Evolutionary conservation across 2,329 filamentous ascomycete genomes (phyloP), one percentile per base, ranked within the genome.

Genomic region (Pyrenochaeta sp.): DNA sequence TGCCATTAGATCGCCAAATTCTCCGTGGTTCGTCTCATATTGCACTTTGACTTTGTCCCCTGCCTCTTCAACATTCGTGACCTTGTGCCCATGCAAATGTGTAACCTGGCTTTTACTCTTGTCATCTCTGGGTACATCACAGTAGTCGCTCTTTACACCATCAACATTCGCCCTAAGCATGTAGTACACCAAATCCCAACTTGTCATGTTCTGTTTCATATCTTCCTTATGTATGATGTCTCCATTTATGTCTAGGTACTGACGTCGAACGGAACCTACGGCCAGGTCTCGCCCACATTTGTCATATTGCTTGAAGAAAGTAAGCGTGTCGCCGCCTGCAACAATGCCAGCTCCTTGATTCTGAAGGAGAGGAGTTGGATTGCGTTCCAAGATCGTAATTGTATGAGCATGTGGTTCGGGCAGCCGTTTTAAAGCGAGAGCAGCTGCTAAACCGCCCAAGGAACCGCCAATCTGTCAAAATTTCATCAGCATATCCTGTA

Each of bases 261-360:
- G 63, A 14, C 65, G 50, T 17, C 58, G 42, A 24, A 58, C 40
- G 6, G 58, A 63, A 14, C 56, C 53, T 3, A 63, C 59, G 7
- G 63, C 60, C 20, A 67, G 39, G n/a, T 55, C 35, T 13, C 60
- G 54, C 5, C 39, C 44, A 27, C 58, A 60, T 17, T 55, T 51
- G 32, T 65, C 51, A 41, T 67, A 65, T 19, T 51, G 55, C 34
- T 65, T 53, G 47, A 68, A 68, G 51, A 61, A 61, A 1, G 47
- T 31, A 20, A 67, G 55, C 0, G 58, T 66, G 20, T 67, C 63
- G 11, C 63, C 58, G 35, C 64, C 63, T 11, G 61, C 55, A 1
- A 68, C 64, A 14, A 69, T 67, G 15, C 66, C 63, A n/a, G 66
- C 65, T 22, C 64, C 64, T 44, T 68, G 66, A 21, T 65, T 61